These are phyloP conservation scores for Fusarium sp. DNA, from an alignment of 2,329 filamentous ascomycete genomes.

Conservation along the genomic window DNA sequence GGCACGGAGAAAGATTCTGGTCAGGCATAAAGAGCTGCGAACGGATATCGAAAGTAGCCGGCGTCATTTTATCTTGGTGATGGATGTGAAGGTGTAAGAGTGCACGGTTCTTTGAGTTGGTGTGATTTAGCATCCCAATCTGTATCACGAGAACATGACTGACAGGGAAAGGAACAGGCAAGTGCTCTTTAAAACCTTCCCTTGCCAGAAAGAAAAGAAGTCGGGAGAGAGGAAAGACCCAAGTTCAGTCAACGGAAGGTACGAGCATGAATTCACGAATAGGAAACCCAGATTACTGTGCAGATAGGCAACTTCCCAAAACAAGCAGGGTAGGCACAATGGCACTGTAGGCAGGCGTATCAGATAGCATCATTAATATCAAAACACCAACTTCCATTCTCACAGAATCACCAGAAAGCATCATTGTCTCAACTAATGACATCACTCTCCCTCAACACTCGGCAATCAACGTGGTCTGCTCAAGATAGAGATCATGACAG, in stretches of 20 bases:
- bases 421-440: background rate
- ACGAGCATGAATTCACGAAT: background rate
- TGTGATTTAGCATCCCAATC: constrained; percentile 5
- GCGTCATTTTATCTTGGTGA: constrained; percentile 7
- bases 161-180: background rate
- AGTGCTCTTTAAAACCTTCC: background rate
- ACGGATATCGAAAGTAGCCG: constrained; percentile 8
- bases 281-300: constrained; percentile 3
- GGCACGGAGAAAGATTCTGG: constrained; percentile 35
- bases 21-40: constrained; percentile 40
- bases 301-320: background rate
- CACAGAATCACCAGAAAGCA: background rate
- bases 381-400: constrained; percentile 1
- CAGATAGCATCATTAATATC: background rate
- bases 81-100: constrained; percentile 20
- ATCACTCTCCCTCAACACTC: background rate
- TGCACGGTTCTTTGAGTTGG: constrained; percentile 9
- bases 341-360: background rate
- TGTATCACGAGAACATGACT: constrained; percentile 16
- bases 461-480: background rate
- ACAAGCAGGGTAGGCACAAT: background rate
- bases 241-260: background rate
- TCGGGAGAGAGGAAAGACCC: background rate
- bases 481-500: constrained; percentile 8
- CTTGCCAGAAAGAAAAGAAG: background rate